phyloP scores from a whole-genome alignment of 2,329 filamentous ascomycete species.

The Monosporascus sp. region DNA sequence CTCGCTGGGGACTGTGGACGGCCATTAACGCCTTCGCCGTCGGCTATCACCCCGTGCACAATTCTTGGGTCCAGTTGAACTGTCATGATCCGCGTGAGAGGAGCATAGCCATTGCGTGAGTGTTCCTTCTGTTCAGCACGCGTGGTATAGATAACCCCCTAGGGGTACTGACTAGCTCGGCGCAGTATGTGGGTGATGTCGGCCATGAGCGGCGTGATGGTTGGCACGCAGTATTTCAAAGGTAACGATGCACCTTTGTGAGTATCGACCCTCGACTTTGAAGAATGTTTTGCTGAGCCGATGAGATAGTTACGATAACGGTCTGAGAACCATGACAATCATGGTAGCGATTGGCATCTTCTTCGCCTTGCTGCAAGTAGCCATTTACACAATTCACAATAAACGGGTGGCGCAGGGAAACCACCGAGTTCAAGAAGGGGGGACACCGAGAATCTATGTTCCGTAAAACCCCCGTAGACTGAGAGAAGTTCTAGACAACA shows the following conservation, averaged over 20 bases:
- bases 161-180: neutral
- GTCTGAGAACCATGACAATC: conserved; percentile 38
- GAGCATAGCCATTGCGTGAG: conserved; percentile 44
- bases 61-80: conserved; percentile 48
- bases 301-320: conserved; percentile 33
- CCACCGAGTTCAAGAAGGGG: neutral
- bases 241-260: conserved; percentile 35
- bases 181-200: conserved; percentile 41
- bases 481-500: too few species aligned
- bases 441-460: neutral
- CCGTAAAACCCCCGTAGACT: too few species aligned
- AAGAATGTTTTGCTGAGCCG: conserved; percentile 1
- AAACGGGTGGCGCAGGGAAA: conserved; percentile 19
- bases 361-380: conserved; percentile 34
- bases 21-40: conserved; percentile 44
- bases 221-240: conserved; percentile 44
- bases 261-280: conserved; percentile 1
- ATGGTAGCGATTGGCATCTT: conserved; percentile 36
- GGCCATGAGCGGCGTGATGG: conserved; percentile 45
- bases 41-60: conserved; percentile 48
- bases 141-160: too few species aligned
- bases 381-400: conserved; percentile 34
- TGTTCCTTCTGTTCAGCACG: neutral
- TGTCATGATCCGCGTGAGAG: conserved; percentile 39
- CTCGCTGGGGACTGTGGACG: conserved; percentile 45